Conservation (phyloP, 1,284 basidiomycete species). For the Ceratobasidium sp. region DNA sequence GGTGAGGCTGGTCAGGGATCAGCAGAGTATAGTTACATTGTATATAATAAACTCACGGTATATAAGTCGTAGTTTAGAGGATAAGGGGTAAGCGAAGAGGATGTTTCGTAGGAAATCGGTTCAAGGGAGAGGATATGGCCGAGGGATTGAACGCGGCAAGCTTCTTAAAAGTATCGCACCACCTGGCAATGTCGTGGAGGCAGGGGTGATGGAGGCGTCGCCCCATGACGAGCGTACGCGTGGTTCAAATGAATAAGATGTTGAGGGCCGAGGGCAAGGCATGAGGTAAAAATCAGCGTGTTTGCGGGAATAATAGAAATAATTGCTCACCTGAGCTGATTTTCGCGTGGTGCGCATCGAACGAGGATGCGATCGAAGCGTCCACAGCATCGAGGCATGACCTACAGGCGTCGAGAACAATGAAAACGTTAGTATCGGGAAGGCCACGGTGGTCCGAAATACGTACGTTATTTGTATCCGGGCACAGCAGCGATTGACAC, state of each 20-base stretch:
- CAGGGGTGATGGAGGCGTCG: not conserved
- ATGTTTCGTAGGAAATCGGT: too few relatives aligned
- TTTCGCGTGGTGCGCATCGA: not conserved
- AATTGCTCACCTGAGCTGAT: not conserved
- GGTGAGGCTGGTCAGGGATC: too few relatives aligned
- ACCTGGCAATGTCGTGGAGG: not conserved
- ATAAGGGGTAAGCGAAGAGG: too few relatives aligned
- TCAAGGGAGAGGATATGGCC: too few relatives aligned
- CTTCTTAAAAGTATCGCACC: conserved; percentile 11
- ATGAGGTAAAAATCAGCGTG: not conserved
- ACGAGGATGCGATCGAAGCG: not conserved
- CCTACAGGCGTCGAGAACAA: not conserved
- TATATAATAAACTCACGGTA: too few relatives aligned
- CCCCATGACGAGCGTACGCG: not conserved
- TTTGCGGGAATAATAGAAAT: not conserved
- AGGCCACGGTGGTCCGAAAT: not conserved
- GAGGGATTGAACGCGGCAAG: not conserved
- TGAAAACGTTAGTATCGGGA: not conserved
- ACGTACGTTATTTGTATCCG: not conserved
- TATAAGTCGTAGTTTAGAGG: too few relatives aligned
- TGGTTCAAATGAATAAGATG: not conserved
- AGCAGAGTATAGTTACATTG: too few relatives aligned
- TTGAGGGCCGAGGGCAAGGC: not conserved
- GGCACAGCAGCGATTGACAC: not conserved
- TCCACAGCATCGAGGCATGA: not conserved